Conservation (phyloP, 139 green algal genomes). For the Desmodesmus armatus region DNA sequence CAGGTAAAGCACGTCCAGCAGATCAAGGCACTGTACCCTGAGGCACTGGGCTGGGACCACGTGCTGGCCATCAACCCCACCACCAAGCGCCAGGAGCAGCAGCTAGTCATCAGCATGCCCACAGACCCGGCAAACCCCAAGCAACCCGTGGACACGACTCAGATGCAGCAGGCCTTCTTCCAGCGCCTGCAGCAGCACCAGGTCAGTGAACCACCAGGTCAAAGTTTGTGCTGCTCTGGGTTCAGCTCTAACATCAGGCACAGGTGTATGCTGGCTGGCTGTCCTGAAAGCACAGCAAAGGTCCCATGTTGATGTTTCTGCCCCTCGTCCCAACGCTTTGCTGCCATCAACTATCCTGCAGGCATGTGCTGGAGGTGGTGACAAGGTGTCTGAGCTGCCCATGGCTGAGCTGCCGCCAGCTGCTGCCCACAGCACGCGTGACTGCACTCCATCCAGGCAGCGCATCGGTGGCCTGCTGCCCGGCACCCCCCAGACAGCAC, state of each 20-base stretch:
- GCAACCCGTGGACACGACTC: not conserved
- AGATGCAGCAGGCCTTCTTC: slow-evolving; percentile 39
- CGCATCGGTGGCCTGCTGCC: slow-evolving; percentile 19
- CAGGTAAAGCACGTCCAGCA: slow-evolving; percentile 64
- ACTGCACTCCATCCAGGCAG: slow-evolving; percentile 33
- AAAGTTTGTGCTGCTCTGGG: not conserved
- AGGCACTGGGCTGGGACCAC: slow-evolving; percentile 65
- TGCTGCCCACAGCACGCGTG: slow-evolving; percentile 19
- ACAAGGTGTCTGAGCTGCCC: slow-evolving; percentile 15
- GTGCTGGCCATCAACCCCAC: slow-evolving; percentile 5
- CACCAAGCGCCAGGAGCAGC: slow-evolving; percentile 33
- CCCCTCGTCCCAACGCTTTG: too few species aligned
- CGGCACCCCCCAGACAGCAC: slow-evolving; percentile 38
- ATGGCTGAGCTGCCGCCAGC: slow-evolving; percentile 25
- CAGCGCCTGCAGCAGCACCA: slow-evolving; percentile 18
- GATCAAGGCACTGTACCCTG: slow-evolving; percentile 63
- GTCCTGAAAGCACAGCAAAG: too few species aligned
- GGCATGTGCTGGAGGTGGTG: not conserved
- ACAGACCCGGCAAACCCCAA: not conserved
- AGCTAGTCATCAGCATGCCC: slow-evolving; percentile 36
- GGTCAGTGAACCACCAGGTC: not conserved
- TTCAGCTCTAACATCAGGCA: too few species aligned
- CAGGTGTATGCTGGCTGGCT: too few species aligned
- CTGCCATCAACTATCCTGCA: not conserved
- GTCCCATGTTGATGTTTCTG: too few species aligned